Evolutionary conservation across 495 filamentous ascomycete species (phyloP).

Genomic region (Cercophora scortea): DNA sequence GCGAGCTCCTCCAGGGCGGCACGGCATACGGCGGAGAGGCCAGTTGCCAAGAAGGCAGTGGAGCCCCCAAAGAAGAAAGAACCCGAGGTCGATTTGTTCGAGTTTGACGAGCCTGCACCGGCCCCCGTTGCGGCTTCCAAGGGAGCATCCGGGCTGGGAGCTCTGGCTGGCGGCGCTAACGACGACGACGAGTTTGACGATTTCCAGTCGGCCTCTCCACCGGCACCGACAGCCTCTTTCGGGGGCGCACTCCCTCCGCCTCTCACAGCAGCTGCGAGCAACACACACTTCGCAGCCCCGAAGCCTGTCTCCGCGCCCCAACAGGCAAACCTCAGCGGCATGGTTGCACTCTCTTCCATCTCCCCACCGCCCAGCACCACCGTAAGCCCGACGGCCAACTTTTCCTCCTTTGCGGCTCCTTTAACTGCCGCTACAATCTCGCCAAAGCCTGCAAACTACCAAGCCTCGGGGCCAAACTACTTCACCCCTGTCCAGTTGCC

Average conservation of each 20-base stretch:
- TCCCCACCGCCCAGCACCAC: constrained; percentile 60
- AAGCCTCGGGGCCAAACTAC: constrained; percentile 82
- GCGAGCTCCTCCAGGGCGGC: constrained; percentile 35
- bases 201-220: constrained; percentile 85
- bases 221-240: constrained; percentile 22
- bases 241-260: constrained; percentile 39
- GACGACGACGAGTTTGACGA: constrained; percentile 98
- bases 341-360: constrained; percentile 72
- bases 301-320: constrained; percentile 76
- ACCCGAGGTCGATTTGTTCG: constrained; percentile 80
- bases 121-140: constrained; percentile 40
- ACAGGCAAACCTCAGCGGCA: constrained; percentile 66
- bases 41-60: constrained; percentile 43
- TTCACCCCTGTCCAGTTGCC: constrained; percentile 67
- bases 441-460: constrained; percentile 60
- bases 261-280: constrained; percentile 57
- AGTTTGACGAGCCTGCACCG: constrained; percentile 66
- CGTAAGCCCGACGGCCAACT: constrained; percentile 44
- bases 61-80: constrained; percentile 70
- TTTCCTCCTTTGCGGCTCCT: constrained; percentile 47
- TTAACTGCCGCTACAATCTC: constrained; percentile 33
- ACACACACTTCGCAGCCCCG: constrained; percentile 69
- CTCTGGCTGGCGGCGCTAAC: constrained; percentile 33
- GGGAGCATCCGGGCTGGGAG: constrained; percentile 45
- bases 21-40: constrained; percentile 29